Percentiles rank a stretch among this genome's conserved stretches.
Evolutionary conservation across 805 yeast species (phyloP).

Genomic region (Helenozyma baotianmanensis): DNA sequence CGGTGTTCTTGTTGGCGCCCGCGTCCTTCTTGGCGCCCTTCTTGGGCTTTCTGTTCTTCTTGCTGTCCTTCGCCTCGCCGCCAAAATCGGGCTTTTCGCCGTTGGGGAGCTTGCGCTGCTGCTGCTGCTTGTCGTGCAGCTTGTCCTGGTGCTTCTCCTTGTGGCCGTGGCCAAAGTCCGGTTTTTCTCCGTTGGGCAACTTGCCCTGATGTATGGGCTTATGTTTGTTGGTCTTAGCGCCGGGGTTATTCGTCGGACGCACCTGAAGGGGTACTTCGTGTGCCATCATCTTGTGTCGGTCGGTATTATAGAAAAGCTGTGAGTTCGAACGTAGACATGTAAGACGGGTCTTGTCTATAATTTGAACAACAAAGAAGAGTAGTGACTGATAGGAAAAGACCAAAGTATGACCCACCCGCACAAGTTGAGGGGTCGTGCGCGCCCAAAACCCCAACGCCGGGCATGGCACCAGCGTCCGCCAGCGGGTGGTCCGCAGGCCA

Average conservation of each 20-base stretch:
- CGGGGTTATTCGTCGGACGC: conserved; percentile 15
- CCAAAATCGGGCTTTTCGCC: conserved; percentile 22
- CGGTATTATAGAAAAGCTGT: neutral
- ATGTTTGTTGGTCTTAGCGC: conserved; percentile 12
- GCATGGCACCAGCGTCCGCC: too few species aligned
- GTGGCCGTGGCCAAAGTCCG: conserved; percentile 19
- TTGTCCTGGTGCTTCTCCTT: conserved; percentile 7
- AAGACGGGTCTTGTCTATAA: too few species aligned
- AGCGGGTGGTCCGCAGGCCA: too few species aligned
- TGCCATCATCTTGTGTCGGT: conserved; percentile 15
- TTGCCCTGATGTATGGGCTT: conserved; percentile 12
- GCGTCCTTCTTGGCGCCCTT: neutral
- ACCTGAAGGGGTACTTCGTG: conserved; percentile 30
- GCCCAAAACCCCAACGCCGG: too few species aligned
- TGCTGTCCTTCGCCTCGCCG: conserved; percentile 6
- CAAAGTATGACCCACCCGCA: too few species aligned
- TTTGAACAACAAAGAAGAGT: too few species aligned
- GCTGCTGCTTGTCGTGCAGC: conserved; percentile 2
- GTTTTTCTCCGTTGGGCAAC: conserved; percentile 29
- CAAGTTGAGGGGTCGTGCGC: too few species aligned
- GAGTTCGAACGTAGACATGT: too few species aligned
- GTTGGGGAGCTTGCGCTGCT: conserved; percentile 17
- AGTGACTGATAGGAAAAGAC: too few species aligned
- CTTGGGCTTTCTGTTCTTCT: conserved; percentile 6
- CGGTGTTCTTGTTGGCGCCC: too few species aligned